Evolutionary conservation across 2,329 filamentous ascomycete genomes (phyloP).

Genomic region (Ophiostoma piceae): DNA sequence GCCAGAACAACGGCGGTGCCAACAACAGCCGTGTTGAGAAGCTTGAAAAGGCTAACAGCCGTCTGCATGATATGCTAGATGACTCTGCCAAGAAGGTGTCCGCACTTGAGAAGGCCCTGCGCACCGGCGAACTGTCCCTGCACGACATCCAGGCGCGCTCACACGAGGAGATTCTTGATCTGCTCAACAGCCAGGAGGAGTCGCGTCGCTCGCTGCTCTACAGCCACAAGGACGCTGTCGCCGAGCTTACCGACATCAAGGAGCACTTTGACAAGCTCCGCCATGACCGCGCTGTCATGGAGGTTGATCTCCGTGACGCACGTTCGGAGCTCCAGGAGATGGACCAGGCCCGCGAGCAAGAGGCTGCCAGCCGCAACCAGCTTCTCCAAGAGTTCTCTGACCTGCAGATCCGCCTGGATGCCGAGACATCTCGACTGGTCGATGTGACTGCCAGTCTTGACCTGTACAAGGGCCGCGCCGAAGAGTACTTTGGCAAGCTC

Average conservation of each 20-base stretch:
- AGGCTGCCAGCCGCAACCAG: conserved; percentile 79
- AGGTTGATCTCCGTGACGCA: conserved; percentile 81
- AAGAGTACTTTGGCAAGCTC: conserved; percentile 95
- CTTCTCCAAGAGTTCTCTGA: conserved; percentile 89
- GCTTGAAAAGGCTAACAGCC: conserved; percentile 84
- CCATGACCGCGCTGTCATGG: conserved; percentile 69
- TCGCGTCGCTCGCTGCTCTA: conserved; percentile 75
- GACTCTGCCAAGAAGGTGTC: conserved; percentile 92
- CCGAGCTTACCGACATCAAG: conserved; percentile 82
- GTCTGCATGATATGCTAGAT: conserved; percentile 89
- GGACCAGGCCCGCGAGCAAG: conserved; percentile 72
- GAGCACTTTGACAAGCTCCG: conserved; percentile 81
- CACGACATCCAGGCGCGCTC: conserved; percentile 89
- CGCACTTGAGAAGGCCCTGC: conserved; percentile 77
- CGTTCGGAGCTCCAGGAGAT: conserved; percentile 81
- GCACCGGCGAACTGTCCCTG: conserved; percentile 78
- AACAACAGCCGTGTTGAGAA: conserved; percentile 65
- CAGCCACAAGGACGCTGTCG: conserved; percentile 77
- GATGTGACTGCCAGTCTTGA: conserved; percentile 80
- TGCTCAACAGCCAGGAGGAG: conserved; percentile 89
- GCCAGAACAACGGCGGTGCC: conserved; percentile 7
- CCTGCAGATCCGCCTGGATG: conserved; percentile 85
- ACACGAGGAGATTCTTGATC: conserved; percentile 87
- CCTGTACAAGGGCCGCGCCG: conserved; percentile 84
- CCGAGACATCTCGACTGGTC: conserved; percentile 75